A percentile compares a stretch with the other conserved stretches of the same genome.
These are phyloP conservation scores for Hyaloscypha variabilis DNA, from an alignment of 495 filamentous ascomycete genomes.

Conservation along the genomic window DNA sequence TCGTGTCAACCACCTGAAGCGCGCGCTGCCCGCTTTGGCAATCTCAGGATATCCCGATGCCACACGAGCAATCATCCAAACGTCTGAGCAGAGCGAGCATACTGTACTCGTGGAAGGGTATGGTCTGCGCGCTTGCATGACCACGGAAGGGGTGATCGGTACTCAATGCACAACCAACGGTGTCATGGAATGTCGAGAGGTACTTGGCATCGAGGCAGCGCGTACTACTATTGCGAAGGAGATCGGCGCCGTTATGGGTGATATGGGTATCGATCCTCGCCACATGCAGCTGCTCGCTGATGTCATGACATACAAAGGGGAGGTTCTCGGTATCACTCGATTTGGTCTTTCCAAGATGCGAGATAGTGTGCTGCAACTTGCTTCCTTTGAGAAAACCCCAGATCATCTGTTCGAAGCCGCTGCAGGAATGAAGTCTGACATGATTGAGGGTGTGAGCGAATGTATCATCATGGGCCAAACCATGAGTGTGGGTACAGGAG, in stretches of 20 bases:
- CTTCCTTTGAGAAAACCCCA: conserved; percentile 97
- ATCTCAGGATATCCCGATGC: conserved; percentile 88
- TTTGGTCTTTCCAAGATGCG: conserved; percentile 98
- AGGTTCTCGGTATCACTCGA: conserved; percentile 95
- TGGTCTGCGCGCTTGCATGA: conserved; percentile 87
- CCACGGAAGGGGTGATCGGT: conserved; percentile 82
- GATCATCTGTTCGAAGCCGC: conserved; percentile 98
- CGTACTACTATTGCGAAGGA: conserved; percentile 80
- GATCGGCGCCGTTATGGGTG: conserved; percentile 79
- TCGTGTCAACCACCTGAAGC: conserved; percentile 81
- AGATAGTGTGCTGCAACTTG: conserved; percentile 90
- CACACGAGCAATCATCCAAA: conserved; percentile 84
- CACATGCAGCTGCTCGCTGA: conserved; percentile 99
- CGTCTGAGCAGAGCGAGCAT: conserved; percentile 55
- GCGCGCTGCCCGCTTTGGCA: conserved; percentile 73
- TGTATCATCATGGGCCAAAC: conserved; percentile 98
- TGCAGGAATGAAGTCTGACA: conserved; percentile 82
- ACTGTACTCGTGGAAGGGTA: conserved; percentile 93
- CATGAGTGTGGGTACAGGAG: conserved; percentile 87
- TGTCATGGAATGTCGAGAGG: conserved; percentile 86
- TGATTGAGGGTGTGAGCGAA: conserved; percentile 90
- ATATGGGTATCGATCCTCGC: conserved; percentile 95
- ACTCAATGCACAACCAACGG: conserved; percentile 75
- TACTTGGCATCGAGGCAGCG: conserved; percentile 97
- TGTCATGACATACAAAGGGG: conserved; percentile 98